Percentiles rank a stretch among this genome's conserved stretches.
phyloP scores from a whole-genome alignment of 2,329 filamentous ascomycete species.

The Alternaria infectoria region DNA sequence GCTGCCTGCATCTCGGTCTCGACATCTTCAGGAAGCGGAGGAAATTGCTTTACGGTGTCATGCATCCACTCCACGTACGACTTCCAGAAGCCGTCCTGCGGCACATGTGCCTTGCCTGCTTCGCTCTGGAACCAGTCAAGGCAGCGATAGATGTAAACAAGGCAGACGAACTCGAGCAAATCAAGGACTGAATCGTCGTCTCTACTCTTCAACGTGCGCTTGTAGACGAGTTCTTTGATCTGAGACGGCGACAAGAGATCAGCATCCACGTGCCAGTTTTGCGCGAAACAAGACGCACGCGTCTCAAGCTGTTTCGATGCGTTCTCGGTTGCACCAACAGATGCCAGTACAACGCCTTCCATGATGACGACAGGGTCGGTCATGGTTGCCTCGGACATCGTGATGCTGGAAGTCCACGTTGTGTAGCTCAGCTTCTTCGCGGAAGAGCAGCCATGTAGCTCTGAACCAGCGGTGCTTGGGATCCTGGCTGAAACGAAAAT shows the following conservation, averaged over 20 bases:
- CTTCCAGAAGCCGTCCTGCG: conserved; percentile 9
- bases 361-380: conserved; percentile 3
- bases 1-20: conserved; percentile 8
- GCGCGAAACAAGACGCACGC: conserved; percentile 7
- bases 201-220: conserved; percentile 9
- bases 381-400: conserved; percentile 5
- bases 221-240: conserved; percentile 7
- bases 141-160: conserved; percentile 8
- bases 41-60: conserved; percentile 5
- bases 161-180: conserved; percentile 6
- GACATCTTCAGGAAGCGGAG: conserved; percentile 1
- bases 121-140: conserved; percentile 8
- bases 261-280: conserved; percentile 10
- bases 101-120: conserved; percentile 5
- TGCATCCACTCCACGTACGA: conserved; percentile 11
- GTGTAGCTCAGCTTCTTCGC: conserved; percentile 14
- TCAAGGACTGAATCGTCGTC: conserved; percentile 11
- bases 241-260: conserved; percentile 3
- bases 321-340: conserved; percentile 1
- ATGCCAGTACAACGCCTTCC: conserved; percentile 5
- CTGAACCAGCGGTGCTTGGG: neutral
- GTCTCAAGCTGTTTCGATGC: conserved; percentile 3
- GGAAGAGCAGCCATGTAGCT: conserved; percentile 4
- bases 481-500: conserved; percentile 2
- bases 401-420: conserved; percentile 4